Conservation (phyloP, 805 yeast genomes). For the Sugiyamaella valdiviana region DNA sequence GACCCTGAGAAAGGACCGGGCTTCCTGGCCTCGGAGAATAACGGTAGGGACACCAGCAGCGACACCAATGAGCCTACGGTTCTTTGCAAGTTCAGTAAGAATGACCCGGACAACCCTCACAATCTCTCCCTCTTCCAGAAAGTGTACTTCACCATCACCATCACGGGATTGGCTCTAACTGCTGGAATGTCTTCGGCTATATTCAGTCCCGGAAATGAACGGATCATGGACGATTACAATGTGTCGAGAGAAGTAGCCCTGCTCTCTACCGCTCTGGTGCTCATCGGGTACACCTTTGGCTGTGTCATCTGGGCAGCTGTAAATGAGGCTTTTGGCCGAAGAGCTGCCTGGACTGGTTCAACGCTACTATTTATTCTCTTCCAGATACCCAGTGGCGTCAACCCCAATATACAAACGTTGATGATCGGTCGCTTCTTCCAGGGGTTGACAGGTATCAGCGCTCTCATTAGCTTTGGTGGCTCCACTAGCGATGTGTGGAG, state of each 20-base stretch:
- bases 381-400: slow-evolving; percentile 7
- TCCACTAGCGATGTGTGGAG: slow-evolving; percentile 42
- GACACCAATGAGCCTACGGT: neutral
- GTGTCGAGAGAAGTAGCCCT: slow-evolving; percentile 8
- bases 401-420: slow-evolving; percentile 6
- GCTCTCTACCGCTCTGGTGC: slow-evolving; percentile 41
- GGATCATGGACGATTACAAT: slow-evolving; percentile 4
- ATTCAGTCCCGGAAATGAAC: slow-evolving; percentile 4
- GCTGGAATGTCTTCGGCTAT: slow-evolving; percentile 7
- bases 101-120: slow-evolving; percentile 9
- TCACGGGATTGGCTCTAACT: neutral
- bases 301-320: slow-evolving; percentile 58
- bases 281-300: slow-evolving; percentile 58
- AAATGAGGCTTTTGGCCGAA: slow-evolving; percentile 8
- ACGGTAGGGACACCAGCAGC: too few relatives aligned
- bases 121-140: slow-evolving; percentile 3
- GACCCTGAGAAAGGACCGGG: too few relatives aligned
- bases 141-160: slow-evolving; percentile 6
- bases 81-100: neutral
- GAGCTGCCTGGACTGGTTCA: slow-evolving; percentile 5
- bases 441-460: slow-evolving; percentile 33
- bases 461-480: slow-evolving; percentile 46
- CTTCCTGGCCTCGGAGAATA: too few relatives aligned
- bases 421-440: slow-evolving; percentile 7
- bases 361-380: neutral